Evolutionary conservation across 495 filamentous ascomycete genomes (phyloP), one percentile per base, ranked within the genome.

Genomic region (Aspergillus coremiiformis): DNA sequence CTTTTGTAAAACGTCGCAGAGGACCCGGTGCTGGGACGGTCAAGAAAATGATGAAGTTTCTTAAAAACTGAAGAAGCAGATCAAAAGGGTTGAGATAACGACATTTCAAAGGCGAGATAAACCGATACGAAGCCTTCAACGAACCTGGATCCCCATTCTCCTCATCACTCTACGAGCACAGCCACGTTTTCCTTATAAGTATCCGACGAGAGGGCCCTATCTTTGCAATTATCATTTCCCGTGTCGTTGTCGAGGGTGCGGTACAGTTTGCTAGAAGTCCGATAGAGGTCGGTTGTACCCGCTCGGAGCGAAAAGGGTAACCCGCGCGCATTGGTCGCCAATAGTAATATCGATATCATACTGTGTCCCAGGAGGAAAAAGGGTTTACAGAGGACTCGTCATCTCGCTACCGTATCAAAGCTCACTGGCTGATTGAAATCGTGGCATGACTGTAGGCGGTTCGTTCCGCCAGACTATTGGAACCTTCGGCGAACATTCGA

Each of bases 221-320:
- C 17, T 20, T 17, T 2, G n/a, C 15, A 17, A 21, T 20, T 15
- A 41, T 41, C 37, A 20, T 4, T 21, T 41, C 21, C 9, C 17
- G 19, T 20, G 19, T 41, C 17, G 37, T 41, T 2, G 17, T 41
- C n/a, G 5, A 21, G 21, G 33, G 5, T 37, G 6, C 11, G 32
- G 44, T 47, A 6, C 44, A 33, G 12, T 47, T 33, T 21, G 15
- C n/a, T 23, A 43, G 26, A 27, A 35, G 48, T 51, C 48, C 37
- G 48, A 19, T 37, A 15, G 48, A 51, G 17, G 48, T 51, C 48
- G 48, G 48, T 37, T 30, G 22, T 37, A 51, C 35, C 48, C 48
- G 48, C 48, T 39, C 3, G 17, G 39, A 17, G 23, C 6, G 10
- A 35, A 27, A 32, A 3, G 11, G 29, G 11, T 2, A 14, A 14